Percentiles rank a stretch among this genome's conserved stretches.
phyloP scores from a whole-genome alignment of 371 early-diverging fungal species.

The Umbelopsis sp. region DNA sequence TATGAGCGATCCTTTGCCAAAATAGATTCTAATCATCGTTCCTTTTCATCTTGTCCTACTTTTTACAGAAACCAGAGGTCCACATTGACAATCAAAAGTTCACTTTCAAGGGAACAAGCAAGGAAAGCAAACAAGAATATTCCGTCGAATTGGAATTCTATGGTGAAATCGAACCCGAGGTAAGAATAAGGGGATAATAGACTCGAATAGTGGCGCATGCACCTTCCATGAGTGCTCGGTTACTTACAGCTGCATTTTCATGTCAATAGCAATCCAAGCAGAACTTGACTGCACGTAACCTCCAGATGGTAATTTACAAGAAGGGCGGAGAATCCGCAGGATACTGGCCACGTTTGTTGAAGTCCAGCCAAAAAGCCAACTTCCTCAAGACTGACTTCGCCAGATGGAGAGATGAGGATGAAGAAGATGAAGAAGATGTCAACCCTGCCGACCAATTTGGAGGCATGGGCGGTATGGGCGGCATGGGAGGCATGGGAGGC shows the following conservation, averaged over 20 bases:
- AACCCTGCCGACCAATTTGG: constrained; percentile 43
- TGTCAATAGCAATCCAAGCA: constrained; percentile 66
- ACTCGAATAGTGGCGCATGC: not conserved
- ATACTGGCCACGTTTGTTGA: constrained; percentile 90
- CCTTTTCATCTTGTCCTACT: not conserved
- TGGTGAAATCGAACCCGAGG: constrained; percentile 74
- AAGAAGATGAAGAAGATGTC: constrained; percentile 71
- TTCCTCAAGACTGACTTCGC: constrained; percentile 92
- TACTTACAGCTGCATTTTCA: not conserved
- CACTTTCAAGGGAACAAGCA: constrained; percentile 64
- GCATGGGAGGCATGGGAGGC: constrained; percentile 54
- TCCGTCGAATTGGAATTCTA: constrained; percentile 78
- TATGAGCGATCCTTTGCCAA: not conserved
- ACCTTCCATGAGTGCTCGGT: not conserved
- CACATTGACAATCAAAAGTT: constrained; percentile 62
- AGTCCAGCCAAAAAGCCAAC: constrained; percentile 67
- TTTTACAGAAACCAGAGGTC: constrained; percentile 48
- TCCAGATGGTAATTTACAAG: constrained; percentile 73
- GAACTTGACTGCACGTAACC: constrained; percentile 66
- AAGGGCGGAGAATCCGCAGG: constrained; percentile 52
- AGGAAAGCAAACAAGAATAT: constrained; percentile 72
- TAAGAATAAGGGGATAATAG: constrained; percentile 26
- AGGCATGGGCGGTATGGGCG: constrained; percentile 51
- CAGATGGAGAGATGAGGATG: constrained; percentile 92
- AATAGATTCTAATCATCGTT: constrained; percentile 4